Base-by-base conservation (phyloP, 2,329 filamentous ascomycete species). In the Myotisia sp. region DNA sequence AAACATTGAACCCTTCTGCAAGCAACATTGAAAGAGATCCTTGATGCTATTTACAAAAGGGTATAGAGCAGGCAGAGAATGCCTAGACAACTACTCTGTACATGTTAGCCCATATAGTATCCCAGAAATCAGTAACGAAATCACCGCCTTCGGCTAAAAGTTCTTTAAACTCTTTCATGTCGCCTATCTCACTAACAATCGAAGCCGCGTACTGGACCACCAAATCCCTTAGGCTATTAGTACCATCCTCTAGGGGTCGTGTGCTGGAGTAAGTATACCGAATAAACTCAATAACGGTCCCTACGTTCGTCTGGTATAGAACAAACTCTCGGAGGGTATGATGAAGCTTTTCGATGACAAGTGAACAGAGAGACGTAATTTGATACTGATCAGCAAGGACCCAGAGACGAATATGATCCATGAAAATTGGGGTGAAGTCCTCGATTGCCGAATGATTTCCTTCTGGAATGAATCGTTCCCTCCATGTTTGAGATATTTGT, bases 301-400 rank as follows among this genome's bases (percentile, higher is more conserved):
- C 9, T 9, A 27, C 14, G 6, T 17, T 6, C n/a, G 5, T 34
- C 3, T 36, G 28, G 31, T 48, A 51, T 5, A 61, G 42, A 1
- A 39, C 47, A 33, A 56, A 58, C 0, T 37, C 26, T 5, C 42
- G 42, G 12, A 63, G 40, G 1, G 46, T 52, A 8, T 47, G 39
- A 17, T 52, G 48, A 23, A 63, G 42, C 39, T 59, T 59, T 13
- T 44, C 36, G 2, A 57, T 35, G 13, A 48, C 46, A 4, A 58
- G 43, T 2, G 43, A 40, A 36, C 45, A 38, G n/a, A 63, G 48
- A 2, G 43, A 26, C 5, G 49, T 29, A 14, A 62, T 56, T 20
- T 50, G 45, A 40, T 60, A 60, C 33, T 49, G 56, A 36, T 65
- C 56, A 1, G 60, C 54, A 12, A 64, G 47, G 2, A 55, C 46